Evolutionary conservation across 2,329 filamentous ascomycete genomes (phyloP).

Genomic region (Reticulascus tulasneorum): DNA sequence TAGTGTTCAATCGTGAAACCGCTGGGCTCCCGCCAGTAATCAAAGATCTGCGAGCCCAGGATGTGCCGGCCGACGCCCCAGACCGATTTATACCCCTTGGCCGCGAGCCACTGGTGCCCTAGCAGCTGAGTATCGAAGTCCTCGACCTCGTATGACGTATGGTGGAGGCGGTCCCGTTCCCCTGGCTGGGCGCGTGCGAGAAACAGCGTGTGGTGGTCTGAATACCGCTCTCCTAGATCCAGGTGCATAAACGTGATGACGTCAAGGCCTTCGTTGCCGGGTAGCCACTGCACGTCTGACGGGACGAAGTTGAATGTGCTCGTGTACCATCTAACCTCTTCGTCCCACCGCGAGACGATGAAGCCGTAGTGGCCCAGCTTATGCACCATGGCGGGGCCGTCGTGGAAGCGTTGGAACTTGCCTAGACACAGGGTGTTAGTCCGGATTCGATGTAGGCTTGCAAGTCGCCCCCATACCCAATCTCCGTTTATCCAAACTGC

Average conservation of each 20-base stretch:
- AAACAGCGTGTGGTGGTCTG: constrained; percentile 56
- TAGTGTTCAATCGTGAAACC: constrained; percentile 57
- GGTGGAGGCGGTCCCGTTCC: constrained; percentile 14
- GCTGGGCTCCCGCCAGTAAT: constrained; percentile 57
- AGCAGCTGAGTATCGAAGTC: constrained; percentile 59
- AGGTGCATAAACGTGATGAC: constrained; percentile 47
- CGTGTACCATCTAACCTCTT: constrained; percentile 31
- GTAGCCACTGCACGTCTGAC: constrained; percentile 24
- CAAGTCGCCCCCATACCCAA: too few species aligned
- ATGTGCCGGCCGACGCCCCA: constrained; percentile 62
- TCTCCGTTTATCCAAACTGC: background rate
- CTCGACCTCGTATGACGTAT: constrained; percentile 40
- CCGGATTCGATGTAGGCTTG: background rate
- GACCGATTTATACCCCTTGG: constrained; percentile 47
- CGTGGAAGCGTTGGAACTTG: constrained; percentile 27
- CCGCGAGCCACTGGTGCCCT: constrained; percentile 54
- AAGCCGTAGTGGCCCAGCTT: constrained; percentile 38
- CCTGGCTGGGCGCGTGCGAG: constrained; percentile 26
- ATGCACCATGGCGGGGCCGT: constrained; percentile 28
- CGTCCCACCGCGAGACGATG: constrained; percentile 25
- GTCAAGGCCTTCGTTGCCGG: constrained; percentile 10
- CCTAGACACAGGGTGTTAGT: constrained; percentile 10
- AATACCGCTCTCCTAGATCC: constrained; percentile 43
- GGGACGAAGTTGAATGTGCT: constrained; percentile 36
- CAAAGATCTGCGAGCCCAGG: constrained; percentile 57